Evolutionary conservation across 1,284 basidiomycete genomes (phyloP).

Genomic region (Ustilago vetiveriae): DNA sequence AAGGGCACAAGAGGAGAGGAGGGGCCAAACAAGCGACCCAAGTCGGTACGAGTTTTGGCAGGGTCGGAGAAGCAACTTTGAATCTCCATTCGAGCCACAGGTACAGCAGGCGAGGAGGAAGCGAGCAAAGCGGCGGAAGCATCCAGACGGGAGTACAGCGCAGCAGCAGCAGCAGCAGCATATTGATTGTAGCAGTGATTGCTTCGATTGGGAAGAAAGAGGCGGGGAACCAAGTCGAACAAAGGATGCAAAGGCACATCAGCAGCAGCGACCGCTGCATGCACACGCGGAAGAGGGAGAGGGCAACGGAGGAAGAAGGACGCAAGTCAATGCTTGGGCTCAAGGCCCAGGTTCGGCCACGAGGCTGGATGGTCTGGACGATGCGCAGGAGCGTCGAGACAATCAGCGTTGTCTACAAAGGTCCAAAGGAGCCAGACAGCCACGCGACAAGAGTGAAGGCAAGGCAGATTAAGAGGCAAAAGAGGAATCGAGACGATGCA

Average conservation of each 20-base stretch:
- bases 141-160: not conserved
- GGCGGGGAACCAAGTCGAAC: constrained; percentile 25
- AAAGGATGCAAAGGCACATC: constrained; percentile 1
- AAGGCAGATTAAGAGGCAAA: too few relatives aligned
- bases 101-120: constrained; percentile 6
- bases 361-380: too few relatives aligned
- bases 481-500: too few relatives aligned
- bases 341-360: too few relatives aligned
- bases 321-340: too few relatives aligned
- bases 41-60: constrained; percentile 23
- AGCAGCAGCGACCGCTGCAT: constrained; percentile 2
- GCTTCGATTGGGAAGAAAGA: not conserved
- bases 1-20: not conserved
- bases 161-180: not conserved
- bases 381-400: too few relatives aligned
- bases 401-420: too few relatives aligned
- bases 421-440: too few relatives aligned
- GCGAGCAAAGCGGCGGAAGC: not conserved
- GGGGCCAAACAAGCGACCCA: constrained; percentile 16
- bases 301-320: not conserved
- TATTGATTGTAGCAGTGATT: not conserved
- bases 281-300: constrained; percentile 2
- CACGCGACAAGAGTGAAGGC: too few relatives aligned
- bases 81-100: constrained; percentile 3
- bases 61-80: constrained; percentile 42